Base-by-base conservation (phyloP, 2,329 filamentous ascomycete species). In the Rutstroemia sp. region DNA sequence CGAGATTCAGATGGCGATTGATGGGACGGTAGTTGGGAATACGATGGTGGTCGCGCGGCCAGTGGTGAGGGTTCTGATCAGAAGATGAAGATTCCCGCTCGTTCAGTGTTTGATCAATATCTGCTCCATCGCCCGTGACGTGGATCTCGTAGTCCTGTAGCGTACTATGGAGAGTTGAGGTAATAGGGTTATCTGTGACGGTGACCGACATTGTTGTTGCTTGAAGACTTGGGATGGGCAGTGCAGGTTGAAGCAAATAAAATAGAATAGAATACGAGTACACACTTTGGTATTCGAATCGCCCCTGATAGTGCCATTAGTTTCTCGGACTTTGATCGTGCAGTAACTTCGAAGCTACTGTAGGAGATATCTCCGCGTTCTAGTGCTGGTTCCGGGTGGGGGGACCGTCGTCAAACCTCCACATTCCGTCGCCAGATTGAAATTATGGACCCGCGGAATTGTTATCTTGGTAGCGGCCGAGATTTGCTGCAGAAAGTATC, bases 11-110 rank as follows among this genome's bases (percentile, higher is more conserved):
- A 39, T 74, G 63, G 3, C 67, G 70, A 54, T 78, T 76, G 0
- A 75, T 65, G 0, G 76, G 76, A 12, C 77, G 69, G 60, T 78
- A 75, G 1, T 69, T 60, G 2, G 78, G 78, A 1, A 81, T 69
- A 37, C 76, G 71, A 46, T 75, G 71, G 60, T 77, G 72, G 51
- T 76, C 66, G 2, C 69, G 70, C 6, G 77, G 75, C 79, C 78
- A 81, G 59, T 72, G 60, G 41, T 67, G 51, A 14, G 71, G 72
- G 57, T 72, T 71, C 19, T 42, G n/a, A 5, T 7, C 39, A 42
- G 19, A 8, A 12, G 9, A 4, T 21, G 23, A 12, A 12, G 30
- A 34, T 14, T 34, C 30, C 17, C 12, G 4, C 12, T 27, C 8
- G 46, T 51, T 14, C 5, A 42, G 16, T 8, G 34, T 12, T 55